A percentile compares a stretch with the other conserved stretches of the same genome.
These are phyloP conservation scores for Mucor piriformis DNA, from an alignment of 371 early-diverging fungal genomes.

Conservation along the genomic window DNA sequence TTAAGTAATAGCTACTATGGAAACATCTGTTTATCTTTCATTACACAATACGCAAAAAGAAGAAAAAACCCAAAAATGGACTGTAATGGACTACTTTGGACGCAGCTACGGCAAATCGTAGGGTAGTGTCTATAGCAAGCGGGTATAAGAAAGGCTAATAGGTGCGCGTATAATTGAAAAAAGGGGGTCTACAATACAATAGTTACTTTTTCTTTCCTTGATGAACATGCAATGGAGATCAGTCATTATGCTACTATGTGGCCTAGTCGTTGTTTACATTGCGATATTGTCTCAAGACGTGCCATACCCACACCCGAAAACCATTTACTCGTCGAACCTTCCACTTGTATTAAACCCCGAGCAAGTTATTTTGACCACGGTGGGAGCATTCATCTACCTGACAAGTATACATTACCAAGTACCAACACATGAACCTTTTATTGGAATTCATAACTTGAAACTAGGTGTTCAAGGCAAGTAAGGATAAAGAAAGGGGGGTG, in stretches of 20 bases:
- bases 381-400: slow-evolving; percentile 33
- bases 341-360: slow-evolving; percentile 25
- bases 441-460: slow-evolving; percentile 32
- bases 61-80: too few species aligned
- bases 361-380: slow-evolving; percentile 29
- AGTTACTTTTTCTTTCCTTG: slow-evolving; percentile 4
- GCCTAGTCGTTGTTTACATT: slow-evolving; percentile 38
- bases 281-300: slow-evolving; percentile 40
- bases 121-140: too few species aligned
- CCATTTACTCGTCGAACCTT: slow-evolving; percentile 20
- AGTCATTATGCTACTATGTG: slow-evolving; percentile 35
- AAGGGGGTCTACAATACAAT: too few species aligned
- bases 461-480: slow-evolving; percentile 29
- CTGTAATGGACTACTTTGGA: too few species aligned
- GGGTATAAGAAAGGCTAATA: too few species aligned
- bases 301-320: slow-evolving; percentile 45
- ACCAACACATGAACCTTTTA: neutral
- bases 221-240: slow-evolving; percentile 52
- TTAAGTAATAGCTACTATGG: too few species aligned
- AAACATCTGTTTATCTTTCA: too few species aligned
- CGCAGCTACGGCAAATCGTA: too few species aligned
- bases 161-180: too few species aligned
- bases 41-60: too few species aligned
- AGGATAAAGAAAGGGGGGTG: too few species aligned
- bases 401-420: slow-evolving; percentile 36